A percentile compares a stretch with the other conserved stretches of the same genome.
phyloP scores from a whole-genome alignment of 2,329 filamentous ascomycete genomes.

The Claviceps arundinis region DNA sequence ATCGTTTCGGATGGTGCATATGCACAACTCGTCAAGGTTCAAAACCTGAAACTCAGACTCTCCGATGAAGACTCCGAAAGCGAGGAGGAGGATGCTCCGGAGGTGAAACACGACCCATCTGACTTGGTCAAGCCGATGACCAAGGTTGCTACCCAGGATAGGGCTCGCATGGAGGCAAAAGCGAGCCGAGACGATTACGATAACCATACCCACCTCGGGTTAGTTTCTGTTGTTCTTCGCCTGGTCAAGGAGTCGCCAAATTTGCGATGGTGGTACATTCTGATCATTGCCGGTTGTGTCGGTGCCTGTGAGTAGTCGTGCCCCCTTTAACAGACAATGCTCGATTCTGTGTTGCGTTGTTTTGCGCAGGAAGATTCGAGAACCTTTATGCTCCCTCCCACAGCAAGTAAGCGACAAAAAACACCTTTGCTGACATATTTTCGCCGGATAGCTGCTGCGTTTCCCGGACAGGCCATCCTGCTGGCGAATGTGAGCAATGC shows the following conservation, averaged over 20 bases:
- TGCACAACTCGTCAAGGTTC: slow-evolving; percentile 2
- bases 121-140: slow-evolving; percentile 18
- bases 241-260: slow-evolving; percentile 25
- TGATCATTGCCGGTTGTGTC: slow-evolving; percentile 18
- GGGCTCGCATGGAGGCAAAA: slow-evolving; percentile 18
- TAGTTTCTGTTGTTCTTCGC: slow-evolving; percentile 18
- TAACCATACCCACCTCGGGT: slow-evolving; percentile 17
- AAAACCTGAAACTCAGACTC: background rate
- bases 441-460: slow-evolving; percentile 17
- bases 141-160: slow-evolving; percentile 17
- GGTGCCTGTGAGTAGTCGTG: slow-evolving; percentile 12
- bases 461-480: slow-evolving; percentile 31
- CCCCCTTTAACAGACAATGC: background rate
- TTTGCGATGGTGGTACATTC: slow-evolving; percentile 21
- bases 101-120: slow-evolving; percentile 5
- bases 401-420: too few relatives aligned
- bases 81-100: background rate
- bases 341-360: background rate
- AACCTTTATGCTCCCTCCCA: too few relatives aligned
- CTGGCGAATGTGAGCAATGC: slow-evolving; percentile 27
- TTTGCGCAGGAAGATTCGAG: too few relatives aligned
- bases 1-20: slow-evolving; percentile 19
- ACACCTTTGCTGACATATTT: too few relatives aligned
- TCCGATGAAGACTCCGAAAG: background rate
- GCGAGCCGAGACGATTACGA: slow-evolving; percentile 25